A percentile compares a stretch with the other conserved stretches of the same genome.
phyloP scores from a whole-genome alignment of 345 rosid species.

The Kernera saxatilis region DNA sequence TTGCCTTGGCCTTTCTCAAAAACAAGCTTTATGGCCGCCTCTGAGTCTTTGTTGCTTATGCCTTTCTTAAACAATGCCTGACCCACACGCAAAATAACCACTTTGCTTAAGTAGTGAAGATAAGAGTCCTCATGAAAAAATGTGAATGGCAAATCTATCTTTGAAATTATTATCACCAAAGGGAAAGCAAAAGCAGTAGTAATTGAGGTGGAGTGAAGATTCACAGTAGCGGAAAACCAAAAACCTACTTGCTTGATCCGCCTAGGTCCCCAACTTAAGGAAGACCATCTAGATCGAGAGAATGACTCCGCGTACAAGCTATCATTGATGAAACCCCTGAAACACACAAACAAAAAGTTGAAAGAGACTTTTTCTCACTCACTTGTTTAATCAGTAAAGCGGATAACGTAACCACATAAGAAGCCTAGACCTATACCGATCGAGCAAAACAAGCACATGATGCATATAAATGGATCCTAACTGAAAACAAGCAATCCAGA shows the following conservation, averaged over 20 bases:
- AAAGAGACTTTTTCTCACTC: neutral
- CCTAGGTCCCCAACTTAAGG: conserved; percentile 84
- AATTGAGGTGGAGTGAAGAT: neutral
- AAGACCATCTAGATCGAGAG: conserved; percentile 78
- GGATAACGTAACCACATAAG: neutral
- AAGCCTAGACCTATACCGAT: neutral
- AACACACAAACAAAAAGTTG: neutral
- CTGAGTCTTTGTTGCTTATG: conserved; percentile 44
- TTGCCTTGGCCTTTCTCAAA: conserved; percentile 38
- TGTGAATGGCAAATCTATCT: neutral
- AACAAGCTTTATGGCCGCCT: conserved; percentile 64
- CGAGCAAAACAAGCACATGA: neutral
- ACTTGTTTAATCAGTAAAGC: neutral
- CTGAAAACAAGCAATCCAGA: neutral
- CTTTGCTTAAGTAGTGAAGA: neutral
- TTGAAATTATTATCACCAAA: neutral
- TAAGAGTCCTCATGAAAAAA: neutral
- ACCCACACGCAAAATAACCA: neutral
- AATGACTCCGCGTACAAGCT: conserved; percentile 67
- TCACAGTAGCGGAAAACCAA: neutral
- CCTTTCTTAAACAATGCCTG: conserved; percentile 75
- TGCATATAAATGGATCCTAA: neutral
- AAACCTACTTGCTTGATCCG: conserved; percentile 76
- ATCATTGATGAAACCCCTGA: conserved; percentile 78
- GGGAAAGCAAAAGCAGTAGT: neutral